phyloP scores from a whole-genome alignment of 371 early-diverging fungal species.

The Rhizopus delemar region DNA sequence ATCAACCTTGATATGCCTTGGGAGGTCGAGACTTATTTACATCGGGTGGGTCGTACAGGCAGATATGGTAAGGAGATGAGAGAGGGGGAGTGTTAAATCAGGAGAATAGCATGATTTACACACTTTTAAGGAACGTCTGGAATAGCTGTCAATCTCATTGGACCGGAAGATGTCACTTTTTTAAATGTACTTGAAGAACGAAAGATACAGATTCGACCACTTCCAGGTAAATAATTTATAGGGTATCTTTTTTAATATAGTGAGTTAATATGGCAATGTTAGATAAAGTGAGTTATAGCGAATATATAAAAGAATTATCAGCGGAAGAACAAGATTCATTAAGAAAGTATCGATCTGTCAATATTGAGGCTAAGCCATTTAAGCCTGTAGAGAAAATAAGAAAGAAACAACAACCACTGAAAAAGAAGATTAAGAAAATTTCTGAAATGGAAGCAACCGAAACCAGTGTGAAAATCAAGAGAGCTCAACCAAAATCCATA shows the following conservation, averaged over 20 bases:
- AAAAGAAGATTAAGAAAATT: not conserved
- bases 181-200: constrained; percentile 20
- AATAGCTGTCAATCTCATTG: constrained; percentile 45
- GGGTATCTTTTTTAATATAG: not conserved
- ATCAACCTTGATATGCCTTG: constrained; percentile 96
- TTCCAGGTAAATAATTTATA: constrained; percentile 36
- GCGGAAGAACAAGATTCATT: constrained; percentile 33
- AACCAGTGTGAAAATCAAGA: not conserved
- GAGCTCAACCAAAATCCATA: not conserved
- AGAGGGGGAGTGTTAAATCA: not conserved
- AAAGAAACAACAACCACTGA: constrained; percentile 3
- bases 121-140: constrained; percentile 44
- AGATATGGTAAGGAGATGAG: constrained; percentile 79
- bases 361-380: constrained; percentile 8
- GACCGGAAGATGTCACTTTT: constrained; percentile 34
- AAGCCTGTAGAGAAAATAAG: not conserved
- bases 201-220: constrained; percentile 23
- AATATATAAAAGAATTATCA: constrained; percentile 34
- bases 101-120: not conserved
- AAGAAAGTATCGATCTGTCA: constrained; percentile 16
- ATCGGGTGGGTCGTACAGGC: constrained; percentile 99
- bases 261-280: not conserved
- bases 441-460: constrained; percentile 1
- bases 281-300: constrained; percentile 38
- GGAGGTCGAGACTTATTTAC: constrained; percentile 93